A percentile compares a stretch with the other conserved stretches of the same genome.
Evolutionary conservation across 2,329 filamentous ascomycete genomes (phyloP).

Genomic region (Fusarium pseudoanthophilum): DNA sequence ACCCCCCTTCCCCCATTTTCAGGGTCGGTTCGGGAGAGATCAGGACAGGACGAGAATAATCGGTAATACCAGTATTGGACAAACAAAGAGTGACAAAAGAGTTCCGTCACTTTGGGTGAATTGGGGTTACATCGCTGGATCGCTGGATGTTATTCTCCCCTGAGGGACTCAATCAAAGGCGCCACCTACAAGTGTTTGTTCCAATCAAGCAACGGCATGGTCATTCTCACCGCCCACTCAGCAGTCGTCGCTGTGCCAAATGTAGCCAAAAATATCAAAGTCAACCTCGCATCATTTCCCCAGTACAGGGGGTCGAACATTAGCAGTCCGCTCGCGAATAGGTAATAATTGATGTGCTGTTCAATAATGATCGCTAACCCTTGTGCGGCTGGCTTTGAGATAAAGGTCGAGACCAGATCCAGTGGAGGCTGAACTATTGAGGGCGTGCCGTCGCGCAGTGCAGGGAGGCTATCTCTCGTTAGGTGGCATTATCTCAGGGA

Average conservation of each 20-base stretch:
- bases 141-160: slow-evolving; percentile 12
- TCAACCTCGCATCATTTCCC: slow-evolving; percentile 38
- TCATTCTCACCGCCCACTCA: slow-evolving; percentile 22
- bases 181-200: slow-evolving; percentile 25
- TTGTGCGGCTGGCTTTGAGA: slow-evolving; percentile 9
- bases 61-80: slow-evolving; percentile 16
- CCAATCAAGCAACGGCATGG: slow-evolving; percentile 21
- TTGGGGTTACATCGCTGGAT: slow-evolving; percentile 35
- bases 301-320: slow-evolving; percentile 34
- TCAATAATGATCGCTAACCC: slow-evolving; percentile 14
- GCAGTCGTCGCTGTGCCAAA: slow-evolving; percentile 1
- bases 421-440: slow-evolving; percentile 23
- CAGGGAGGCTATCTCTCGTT: slow-evolving; percentile 10
- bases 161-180: slow-evolving; percentile 11
- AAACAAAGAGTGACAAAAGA: slow-evolving; percentile 23
- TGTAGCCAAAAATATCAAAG: slow-evolving; percentile 32
- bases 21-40: neutral
- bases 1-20: neutral
- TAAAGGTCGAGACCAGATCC: slow-evolving; percentile 17
- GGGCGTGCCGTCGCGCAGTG: slow-evolving; percentile 16
- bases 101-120: slow-evolving; percentile 12
- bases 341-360: neutral
- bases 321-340: slow-evolving; percentile 9
- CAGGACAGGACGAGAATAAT: slow-evolving; percentile 13
- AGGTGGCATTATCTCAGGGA: neutral